phyloP scores from a whole-genome alignment of 345 rosid genomes.

The Camelina neglecta region DNA sequence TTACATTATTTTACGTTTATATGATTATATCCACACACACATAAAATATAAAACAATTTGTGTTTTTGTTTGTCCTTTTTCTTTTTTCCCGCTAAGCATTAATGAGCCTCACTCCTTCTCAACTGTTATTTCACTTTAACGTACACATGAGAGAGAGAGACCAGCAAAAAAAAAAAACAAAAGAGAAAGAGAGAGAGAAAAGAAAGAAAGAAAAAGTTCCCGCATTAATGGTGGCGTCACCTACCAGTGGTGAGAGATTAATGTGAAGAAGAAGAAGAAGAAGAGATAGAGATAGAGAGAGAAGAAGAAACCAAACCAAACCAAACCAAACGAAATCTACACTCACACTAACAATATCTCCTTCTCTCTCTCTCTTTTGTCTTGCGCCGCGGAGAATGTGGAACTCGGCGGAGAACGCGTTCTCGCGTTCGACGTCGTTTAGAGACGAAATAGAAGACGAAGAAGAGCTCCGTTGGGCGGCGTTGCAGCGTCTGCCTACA shows the following conservation, averaged over 20 bases:
- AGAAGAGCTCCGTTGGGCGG: constrained; percentile 94
- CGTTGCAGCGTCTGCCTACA: constrained; percentile 88
- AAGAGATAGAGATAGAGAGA: not conserved
- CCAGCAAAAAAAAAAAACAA: not conserved
- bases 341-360: not conserved
- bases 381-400: constrained; percentile 53
- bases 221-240: constrained; percentile 45
- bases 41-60: not conserved
- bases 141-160: constrained; percentile 1
- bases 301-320: not conserved
- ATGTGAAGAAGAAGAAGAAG: constrained; percentile 12
- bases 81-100: constrained; percentile 42
- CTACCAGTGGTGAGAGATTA: constrained; percentile 42
- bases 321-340: not conserved
- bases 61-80: too few relatives aligned
- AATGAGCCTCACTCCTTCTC: constrained; percentile 42
- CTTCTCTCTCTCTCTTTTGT: not conserved
- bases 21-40: too few relatives aligned
- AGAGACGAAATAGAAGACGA: constrained; percentile 66
- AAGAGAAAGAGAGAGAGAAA: not conserved
- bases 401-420: constrained; percentile 79
- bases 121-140: constrained; percentile 42
- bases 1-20: too few relatives aligned
- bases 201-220: too few relatives aligned
- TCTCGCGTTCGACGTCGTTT: constrained; percentile 70